Evolutionary conservation across 2,329 filamentous ascomycete species (phyloP), one percentile per base, ranked within the genome.

Genomic region (Fusarium falciforme): DNA sequence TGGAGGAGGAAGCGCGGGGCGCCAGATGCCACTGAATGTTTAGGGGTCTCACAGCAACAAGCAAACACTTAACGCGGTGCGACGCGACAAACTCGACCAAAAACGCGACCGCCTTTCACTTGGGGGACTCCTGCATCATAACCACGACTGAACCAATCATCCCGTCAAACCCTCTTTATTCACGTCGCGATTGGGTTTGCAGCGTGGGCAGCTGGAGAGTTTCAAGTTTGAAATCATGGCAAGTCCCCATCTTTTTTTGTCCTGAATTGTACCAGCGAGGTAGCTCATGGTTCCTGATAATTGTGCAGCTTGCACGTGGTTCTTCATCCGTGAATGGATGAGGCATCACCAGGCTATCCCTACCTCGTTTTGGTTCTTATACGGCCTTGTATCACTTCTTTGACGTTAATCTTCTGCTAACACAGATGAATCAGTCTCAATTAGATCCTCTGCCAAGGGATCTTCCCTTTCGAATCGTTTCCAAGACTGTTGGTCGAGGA

Each of bases 401-500:
- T 6, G 12, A 54, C n/a, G 11, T 10, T 16, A 5, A 20, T 27
- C 17, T 6, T 16, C 8, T 36, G 29, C 64, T 69, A 55, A 75
- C 47, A 62, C 6, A 42, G 4, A 90, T 91, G 86, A 87, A 87
- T 79, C 88, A 97, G 89, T 97, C 95, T 76, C 96, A 99, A 85
- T 86, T 95, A 77, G 95, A 95, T 80, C 95, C 96, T 75, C 87
- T 98, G 60, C 96, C 96, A 27, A 86, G 80, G 71, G 91, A 98
- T 79, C 88, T 99, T 59, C 96, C 96, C 61, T 99, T 99, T 83
- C 92, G 96, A 74, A 93, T 99, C 80, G 90, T 99, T 79, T 98
- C 96, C 70, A 96, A 96, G 83, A 99, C 96, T 16, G 98, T 99
- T 78, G 96, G 96, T 65, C 93, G 94, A 81, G 96, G 96, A 78